Conservation (phyloP, 108 stramenopile genomes). For the Skeletonema grethae region DNA sequence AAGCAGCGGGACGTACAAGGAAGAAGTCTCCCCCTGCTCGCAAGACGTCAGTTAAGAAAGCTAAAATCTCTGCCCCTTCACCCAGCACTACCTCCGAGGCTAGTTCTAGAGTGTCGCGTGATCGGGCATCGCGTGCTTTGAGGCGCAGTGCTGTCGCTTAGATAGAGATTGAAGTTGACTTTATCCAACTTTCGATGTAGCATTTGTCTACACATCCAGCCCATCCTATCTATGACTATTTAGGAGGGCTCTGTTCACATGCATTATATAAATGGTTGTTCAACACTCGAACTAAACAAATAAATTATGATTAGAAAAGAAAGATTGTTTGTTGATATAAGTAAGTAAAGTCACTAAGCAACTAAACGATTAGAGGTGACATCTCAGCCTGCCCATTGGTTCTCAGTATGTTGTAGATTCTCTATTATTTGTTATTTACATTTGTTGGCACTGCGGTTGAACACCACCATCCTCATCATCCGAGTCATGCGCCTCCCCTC, state of each 20-base stretch:
- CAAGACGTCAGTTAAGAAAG: conserved; percentile 10
- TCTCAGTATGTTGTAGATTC: no score
- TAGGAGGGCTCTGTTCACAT: conserved; percentile 10
- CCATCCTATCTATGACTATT: conserved; percentile 5
- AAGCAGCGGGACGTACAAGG: conserved; percentile 2
- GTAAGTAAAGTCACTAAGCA: no score
- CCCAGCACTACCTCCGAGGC: conserved; percentile 28
- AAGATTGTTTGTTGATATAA: neutral
- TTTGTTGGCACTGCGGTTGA: conserved; percentile 88
- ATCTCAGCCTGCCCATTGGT: no score
- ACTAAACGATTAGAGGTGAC: no score
- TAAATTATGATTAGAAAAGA: neutral
- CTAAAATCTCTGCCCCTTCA: conserved; percentile 17
- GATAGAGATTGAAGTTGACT: neutral
- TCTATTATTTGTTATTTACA: conserved; percentile 46
- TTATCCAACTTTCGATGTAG: neutral
- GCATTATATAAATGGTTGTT: conserved; percentile 13
- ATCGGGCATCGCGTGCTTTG: neutral
- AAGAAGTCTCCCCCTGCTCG: conserved; percentile 19
- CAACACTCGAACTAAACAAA: neutral
- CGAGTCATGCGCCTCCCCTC: conserved; percentile 69
- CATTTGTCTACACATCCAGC: neutral
- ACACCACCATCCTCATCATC: conserved; percentile 81
- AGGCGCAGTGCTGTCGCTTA: conserved; percentile 9
- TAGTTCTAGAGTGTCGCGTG: conserved; percentile 17